Evolutionary conservation across 805 yeast species (phyloP).

Genomic region (Dipodascus albidus): DNA sequence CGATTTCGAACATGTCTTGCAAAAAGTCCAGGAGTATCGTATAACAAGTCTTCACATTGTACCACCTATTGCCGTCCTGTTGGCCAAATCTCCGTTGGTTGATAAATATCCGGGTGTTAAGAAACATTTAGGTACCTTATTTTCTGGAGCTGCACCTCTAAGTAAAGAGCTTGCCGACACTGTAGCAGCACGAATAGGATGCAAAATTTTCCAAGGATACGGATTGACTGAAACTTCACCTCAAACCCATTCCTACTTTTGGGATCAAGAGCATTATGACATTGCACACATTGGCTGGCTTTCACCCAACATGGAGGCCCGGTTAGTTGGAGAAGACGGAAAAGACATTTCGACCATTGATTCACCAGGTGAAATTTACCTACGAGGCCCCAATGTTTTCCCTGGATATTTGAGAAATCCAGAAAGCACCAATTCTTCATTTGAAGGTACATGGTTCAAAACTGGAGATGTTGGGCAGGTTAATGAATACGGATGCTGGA

Average conservation of each 20-base stretch:
- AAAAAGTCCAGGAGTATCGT: constrained; percentile 18
- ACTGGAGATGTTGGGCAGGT: constrained; percentile 46
- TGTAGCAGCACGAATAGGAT: constrained; percentile 6
- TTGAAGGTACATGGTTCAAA: constrained; percentile 36
- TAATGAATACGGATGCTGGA: constrained; percentile 28
- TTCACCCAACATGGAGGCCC: constrained; percentile 36
- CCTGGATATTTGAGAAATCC: background rate
- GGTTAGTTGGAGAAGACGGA: constrained; percentile 28
- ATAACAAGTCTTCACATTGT: constrained; percentile 32
- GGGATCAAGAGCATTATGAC: constrained; percentile 30
- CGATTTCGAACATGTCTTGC: constrained; percentile 24
- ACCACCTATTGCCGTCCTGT: constrained; percentile 32
- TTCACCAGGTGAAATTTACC: constrained; percentile 40
- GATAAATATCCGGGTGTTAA: constrained; percentile 32
- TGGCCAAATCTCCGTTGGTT: constrained; percentile 34
- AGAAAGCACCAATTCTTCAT: constrained; percentile 2
- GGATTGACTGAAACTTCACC: constrained; percentile 46
- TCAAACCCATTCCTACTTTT: constrained; percentile 32
- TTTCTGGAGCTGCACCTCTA: constrained; percentile 39
- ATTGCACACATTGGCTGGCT: constrained; percentile 35
- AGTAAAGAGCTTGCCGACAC: constrained; percentile 11
- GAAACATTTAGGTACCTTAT: constrained; percentile 29
- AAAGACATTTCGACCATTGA: constrained; percentile 41
- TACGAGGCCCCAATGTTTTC: constrained; percentile 48
- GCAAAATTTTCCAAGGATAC: constrained; percentile 13